Conservation (phyloP, 805 yeast species). For the Novakomyces olei region DNA sequence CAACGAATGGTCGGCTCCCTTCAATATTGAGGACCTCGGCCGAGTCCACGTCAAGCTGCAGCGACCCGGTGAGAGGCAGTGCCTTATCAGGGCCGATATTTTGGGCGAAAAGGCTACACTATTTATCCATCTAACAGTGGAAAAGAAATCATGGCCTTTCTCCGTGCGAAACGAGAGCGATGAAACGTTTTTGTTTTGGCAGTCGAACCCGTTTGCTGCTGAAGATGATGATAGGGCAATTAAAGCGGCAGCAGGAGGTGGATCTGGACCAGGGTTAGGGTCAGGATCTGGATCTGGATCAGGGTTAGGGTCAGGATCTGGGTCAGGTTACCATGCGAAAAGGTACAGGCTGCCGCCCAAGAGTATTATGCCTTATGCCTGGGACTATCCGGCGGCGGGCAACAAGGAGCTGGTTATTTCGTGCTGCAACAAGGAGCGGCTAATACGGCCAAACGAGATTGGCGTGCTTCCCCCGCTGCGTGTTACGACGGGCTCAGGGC, state of each 20-base stretch:
- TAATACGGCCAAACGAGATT: constrained; percentile 72
- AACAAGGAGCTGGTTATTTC: constrained; percentile 59
- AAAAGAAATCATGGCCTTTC: constrained; percentile 72
- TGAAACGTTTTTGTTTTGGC: constrained; percentile 67
- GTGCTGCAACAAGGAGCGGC: constrained; percentile 50
- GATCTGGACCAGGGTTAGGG: too few relatives aligned
- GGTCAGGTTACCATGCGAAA: constrained; percentile 53
- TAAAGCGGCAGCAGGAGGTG: constrained; percentile 17
- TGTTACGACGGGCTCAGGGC: constrained; percentile 23
- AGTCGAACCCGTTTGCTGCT: constrained; percentile 38
- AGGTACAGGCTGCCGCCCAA: constrained; percentile 64
- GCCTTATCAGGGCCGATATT: constrained; percentile 48
- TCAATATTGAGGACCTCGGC: constrained; percentile 66
- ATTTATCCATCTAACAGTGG: constrained; percentile 51
- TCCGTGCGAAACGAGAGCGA: constrained; percentile 79
- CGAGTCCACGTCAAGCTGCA: constrained; percentile 49
- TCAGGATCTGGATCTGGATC: constrained; percentile 20
- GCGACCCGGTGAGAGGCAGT: constrained; percentile 35
- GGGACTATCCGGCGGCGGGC: constrained; percentile 88
- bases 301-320: constrained; percentile 15
- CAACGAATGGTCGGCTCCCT: constrained; percentile 71
- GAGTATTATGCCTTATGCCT: constrained; percentile 93
- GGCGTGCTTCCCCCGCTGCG: constrained; percentile 79
- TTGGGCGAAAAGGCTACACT: constrained; percentile 62
- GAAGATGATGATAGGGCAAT: neutral